A percentile compares a stretch with the other conserved stretches of the same genome.
phyloP scores from a whole-genome alignment of 106 monocot genomes.

The Dendrobium catenatum region DNA sequence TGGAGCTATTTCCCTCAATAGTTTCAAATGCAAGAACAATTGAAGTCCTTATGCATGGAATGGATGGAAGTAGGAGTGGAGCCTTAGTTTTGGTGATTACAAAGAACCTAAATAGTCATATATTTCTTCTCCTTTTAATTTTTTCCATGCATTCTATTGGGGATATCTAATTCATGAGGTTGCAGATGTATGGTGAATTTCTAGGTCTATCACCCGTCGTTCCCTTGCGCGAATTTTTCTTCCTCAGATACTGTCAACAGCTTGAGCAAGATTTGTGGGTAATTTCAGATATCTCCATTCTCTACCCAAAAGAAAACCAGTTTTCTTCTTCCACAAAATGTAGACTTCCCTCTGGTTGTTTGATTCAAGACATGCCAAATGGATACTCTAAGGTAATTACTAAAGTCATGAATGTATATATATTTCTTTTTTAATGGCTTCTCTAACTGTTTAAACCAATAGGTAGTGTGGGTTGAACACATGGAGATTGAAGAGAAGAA shows the following conservation, averaged over 20 bases:
- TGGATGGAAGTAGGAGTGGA: constrained; percentile 53
- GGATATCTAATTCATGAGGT: background rate
- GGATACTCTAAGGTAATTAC: constrained; percentile 69
- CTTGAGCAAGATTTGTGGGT: constrained; percentile 72
- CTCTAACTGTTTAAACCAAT: background rate
- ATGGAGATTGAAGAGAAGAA: constrained; percentile 41
- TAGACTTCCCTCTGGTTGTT: constrained; percentile 77
- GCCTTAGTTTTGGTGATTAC: constrained; percentile 60
- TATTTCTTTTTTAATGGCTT: background rate
- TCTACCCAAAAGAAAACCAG: constrained; percentile 41
- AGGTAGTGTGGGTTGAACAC: constrained; percentile 61
- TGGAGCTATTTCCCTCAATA: constrained; percentile 74
- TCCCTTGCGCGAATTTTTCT: constrained; percentile 68
- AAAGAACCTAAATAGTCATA: background rate
- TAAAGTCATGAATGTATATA: background rate
- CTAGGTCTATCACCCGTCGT: constrained; percentile 75
- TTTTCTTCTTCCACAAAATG: constrained; percentile 19
- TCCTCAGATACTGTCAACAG: constrained; percentile 82
- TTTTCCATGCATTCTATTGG: background rate
- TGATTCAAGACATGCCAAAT: constrained; percentile 89
- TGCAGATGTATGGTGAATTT: constrained; percentile 85
- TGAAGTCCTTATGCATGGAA: constrained; percentile 62
- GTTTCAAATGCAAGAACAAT: constrained; percentile 70
- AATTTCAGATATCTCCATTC: constrained; percentile 71
- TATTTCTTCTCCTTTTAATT: background rate